These are phyloP conservation scores for Neurospora terricola DNA, from an alignment of 495 filamentous ascomycete genomes.

Conservation along the genomic window DNA sequence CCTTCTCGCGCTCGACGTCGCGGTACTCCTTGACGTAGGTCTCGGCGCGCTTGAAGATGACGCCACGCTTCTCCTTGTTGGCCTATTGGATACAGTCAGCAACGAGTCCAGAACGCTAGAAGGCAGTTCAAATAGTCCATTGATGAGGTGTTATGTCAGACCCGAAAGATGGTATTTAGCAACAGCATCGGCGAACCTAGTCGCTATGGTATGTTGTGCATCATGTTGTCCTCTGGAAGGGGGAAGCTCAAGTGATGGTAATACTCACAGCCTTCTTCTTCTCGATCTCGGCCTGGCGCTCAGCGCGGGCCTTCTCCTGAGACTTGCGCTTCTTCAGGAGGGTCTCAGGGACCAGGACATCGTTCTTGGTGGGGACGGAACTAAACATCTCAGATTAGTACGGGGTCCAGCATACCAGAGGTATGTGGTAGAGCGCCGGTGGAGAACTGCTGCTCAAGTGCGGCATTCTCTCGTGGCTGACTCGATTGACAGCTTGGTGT, in stretches of 20 bases:
- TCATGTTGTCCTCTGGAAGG: constrained; percentile 27
- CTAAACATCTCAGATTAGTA: constrained; percentile 53
- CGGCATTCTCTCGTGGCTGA: constrained; percentile 86
- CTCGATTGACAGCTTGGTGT: constrained; percentile 48
- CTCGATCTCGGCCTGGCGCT: constrained; percentile 64
- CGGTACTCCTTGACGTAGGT: constrained; percentile 99
- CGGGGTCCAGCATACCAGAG: constrained; percentile 55
- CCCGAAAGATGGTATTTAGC: constrained; percentile 99
- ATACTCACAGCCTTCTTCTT: constrained; percentile 81
- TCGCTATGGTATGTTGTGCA: constrained; percentile 69
- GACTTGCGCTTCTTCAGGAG: constrained; percentile 99
- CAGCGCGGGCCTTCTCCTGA: constrained; percentile 95
- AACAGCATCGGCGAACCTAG: constrained; percentile 98
- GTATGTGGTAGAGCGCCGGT: constrained; percentile 67
- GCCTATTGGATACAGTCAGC: constrained; percentile 50
- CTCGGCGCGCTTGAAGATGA: constrained; percentile 99
- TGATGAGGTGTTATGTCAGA: constrained; percentile 51
- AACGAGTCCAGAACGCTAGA: constrained; percentile 2
- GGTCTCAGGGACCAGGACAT: constrained; percentile 93
- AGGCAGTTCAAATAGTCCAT: constrained; percentile 12
- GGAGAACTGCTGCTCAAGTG: constrained; percentile 77
- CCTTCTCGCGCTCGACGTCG: constrained; percentile 94
- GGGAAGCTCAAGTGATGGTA: constrained; percentile 15
- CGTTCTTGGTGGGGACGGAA: constrained; percentile 76
- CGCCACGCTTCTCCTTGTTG: constrained; percentile 92